Conservation (phyloP, 352 stramenopile genomes). For the Globisporangium barbulae region DNA sequence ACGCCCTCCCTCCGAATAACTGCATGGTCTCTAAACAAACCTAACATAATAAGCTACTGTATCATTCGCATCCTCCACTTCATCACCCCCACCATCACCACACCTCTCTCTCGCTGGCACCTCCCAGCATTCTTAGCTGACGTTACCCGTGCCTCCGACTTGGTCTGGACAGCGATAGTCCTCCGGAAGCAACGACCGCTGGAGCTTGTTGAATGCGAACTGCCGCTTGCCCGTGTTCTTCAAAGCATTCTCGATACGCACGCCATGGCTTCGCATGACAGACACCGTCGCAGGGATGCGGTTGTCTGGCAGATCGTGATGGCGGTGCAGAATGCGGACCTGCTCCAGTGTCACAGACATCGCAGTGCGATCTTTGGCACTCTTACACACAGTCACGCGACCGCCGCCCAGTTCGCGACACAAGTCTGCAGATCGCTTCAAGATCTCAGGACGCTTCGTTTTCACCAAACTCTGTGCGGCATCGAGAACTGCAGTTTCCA, state of each 20-base stretch:
- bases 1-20: not conserved
- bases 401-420: constrained; percentile 88
- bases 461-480: constrained; percentile 83
- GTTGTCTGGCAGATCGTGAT: constrained; percentile 75
- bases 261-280: constrained; percentile 84
- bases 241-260: constrained; percentile 86
- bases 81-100: not conserved
- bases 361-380: constrained; percentile 96
- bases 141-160: constrained; percentile 78
- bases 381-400: constrained; percentile 96
- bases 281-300: constrained; percentile 78
- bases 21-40: constrained; percentile 9
- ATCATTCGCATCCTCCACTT: constrained; percentile 9
- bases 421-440: constrained; percentile 77
- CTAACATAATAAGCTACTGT: constrained; percentile 12
- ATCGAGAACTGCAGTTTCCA: constrained; percentile 69
- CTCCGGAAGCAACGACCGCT: constrained; percentile 82
- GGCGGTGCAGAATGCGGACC: constrained; percentile 79
- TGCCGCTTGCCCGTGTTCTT: constrained; percentile 89
- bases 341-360: constrained; percentile 98
- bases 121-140: constrained; percentile 46
- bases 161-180: constrained; percentile 86
- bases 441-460: constrained; percentile 82
- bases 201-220: constrained; percentile 89
- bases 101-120: not conserved